Evolutionary conservation across 495 filamentous ascomycete species (phyloP).

Genomic region (Chaetomium tenue): DNA sequence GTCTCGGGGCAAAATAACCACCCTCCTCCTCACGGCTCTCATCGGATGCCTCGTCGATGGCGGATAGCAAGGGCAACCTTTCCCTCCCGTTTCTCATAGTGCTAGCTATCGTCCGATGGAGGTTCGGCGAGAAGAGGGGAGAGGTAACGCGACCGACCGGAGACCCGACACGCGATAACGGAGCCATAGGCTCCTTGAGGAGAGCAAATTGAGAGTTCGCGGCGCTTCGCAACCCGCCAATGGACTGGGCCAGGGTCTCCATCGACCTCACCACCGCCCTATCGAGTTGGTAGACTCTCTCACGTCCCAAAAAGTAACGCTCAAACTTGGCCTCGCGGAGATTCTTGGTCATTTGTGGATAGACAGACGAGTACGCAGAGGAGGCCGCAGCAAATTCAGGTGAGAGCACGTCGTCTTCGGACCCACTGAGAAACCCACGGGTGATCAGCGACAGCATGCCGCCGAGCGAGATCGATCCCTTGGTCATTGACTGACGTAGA

Average conservation of each 20-base stretch:
- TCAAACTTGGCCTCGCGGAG: constrained; percentile 87
- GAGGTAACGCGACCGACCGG: constrained; percentile 25
- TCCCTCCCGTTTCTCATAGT: constrained; percentile 34
- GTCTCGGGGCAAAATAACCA: constrained; percentile 4
- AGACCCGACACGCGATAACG: constrained; percentile 30
- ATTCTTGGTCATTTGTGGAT: constrained; percentile 71
- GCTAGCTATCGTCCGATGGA: constrained; percentile 35
- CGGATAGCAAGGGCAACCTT: constrained; percentile 47
- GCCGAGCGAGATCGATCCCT: constrained; percentile 71
- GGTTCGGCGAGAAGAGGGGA: constrained; percentile 34
- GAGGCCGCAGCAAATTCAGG: constrained; percentile 63
- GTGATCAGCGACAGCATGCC: constrained; percentile 82
- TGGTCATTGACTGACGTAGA: constrained; percentile 71
- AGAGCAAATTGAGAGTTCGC: constrained; percentile 85
- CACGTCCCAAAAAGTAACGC: constrained; percentile 79
- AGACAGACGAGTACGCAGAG: constrained; percentile 65
- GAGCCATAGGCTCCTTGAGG: constrained; percentile 57
- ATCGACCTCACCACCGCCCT: constrained; percentile 78
- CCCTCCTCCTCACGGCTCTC: constrained; percentile 54
- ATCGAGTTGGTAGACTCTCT: constrained; percentile 77
- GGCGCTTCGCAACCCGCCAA: constrained; percentile 87
- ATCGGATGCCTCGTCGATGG: constrained; percentile 67
- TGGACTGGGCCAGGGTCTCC: constrained; percentile 81
- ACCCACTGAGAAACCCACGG: constrained; percentile 78
- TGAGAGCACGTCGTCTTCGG: constrained; percentile 70